Percentiles rank a stretch among this genome's conserved stretches.
Evolutionary conservation across 1,284 basidiomycete genomes (phyloP).

Genomic region (Leccinum pachyderme): DNA sequence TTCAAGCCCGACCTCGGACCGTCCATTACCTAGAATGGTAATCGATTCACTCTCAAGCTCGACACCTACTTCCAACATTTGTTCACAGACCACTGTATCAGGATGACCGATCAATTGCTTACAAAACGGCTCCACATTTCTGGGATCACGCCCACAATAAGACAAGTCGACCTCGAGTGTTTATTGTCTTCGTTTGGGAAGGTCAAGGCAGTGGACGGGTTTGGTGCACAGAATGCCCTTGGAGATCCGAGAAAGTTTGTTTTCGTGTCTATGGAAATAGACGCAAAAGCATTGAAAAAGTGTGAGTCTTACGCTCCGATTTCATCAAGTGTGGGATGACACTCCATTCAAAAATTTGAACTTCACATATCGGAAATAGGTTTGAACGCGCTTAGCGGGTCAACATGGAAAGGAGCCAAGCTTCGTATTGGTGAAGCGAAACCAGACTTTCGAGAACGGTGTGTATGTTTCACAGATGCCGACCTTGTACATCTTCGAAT

Average conservation of each 20-base stretch:
- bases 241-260: slow-evolving; percentile 68
- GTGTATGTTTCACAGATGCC: slow-evolving; percentile 7
- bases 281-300: slow-evolving; percentile 53
- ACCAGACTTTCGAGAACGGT: slow-evolving; percentile 67
- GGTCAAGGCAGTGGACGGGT: slow-evolving; percentile 65
- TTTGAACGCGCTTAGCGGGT: slow-evolving; percentile 71
- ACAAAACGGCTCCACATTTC: slow-evolving; percentile 72
- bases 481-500: background rate
- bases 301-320: slow-evolving; percentile 46
- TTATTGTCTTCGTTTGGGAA: slow-evolving; percentile 66
- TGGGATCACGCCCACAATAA: slow-evolving; percentile 66
- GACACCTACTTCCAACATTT: background rate
- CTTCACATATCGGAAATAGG: slow-evolving; percentile 41
- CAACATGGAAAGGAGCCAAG: slow-evolving; percentile 81
- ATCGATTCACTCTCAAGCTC: background rate
- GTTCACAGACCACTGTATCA: background rate
- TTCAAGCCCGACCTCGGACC: no score
- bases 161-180: slow-evolving; percentile 52
- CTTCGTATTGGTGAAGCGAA: slow-evolving; percentile 78
- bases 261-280: slow-evolving; percentile 71
- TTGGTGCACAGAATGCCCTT: slow-evolving; percentile 60
- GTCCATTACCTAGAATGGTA: background rate
- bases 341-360: background rate
- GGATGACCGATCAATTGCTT: slow-evolving; percentile 28
- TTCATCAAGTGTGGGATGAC: background rate